These are phyloP conservation scores for Diaporthe australafricana DNA, from an alignment of 2,329 filamentous ascomycete genomes.

Conservation along the genomic window DNA sequence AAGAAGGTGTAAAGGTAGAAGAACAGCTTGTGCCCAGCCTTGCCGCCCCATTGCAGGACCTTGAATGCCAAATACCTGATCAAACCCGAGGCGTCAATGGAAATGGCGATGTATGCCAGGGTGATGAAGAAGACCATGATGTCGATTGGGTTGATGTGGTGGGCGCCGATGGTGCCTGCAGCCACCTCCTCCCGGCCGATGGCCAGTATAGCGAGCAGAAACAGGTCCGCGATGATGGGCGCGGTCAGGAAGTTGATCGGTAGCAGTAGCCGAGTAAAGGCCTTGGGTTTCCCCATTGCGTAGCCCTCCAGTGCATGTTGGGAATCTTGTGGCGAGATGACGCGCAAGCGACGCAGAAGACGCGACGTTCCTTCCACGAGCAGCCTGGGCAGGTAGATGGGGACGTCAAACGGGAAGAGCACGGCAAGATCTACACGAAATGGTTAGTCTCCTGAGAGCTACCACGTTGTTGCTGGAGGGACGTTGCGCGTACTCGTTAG, in stretches of 20 bases:
- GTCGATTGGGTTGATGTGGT: conserved; percentile 76
- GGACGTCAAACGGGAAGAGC: conserved; percentile 75
- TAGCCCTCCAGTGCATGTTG: background rate
- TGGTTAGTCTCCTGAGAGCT: background rate
- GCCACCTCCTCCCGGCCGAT: conserved; percentile 75
- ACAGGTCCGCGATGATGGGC: conserved; percentile 77
- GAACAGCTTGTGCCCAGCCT: conserved; percentile 75
- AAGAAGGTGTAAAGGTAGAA: conserved; percentile 82
- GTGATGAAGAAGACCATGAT: conserved; percentile 83
- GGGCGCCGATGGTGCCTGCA: conserved; percentile 74
- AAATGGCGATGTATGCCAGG: conserved; percentile 81
- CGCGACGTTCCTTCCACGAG: conserved; percentile 59
- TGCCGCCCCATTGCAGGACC: conserved; percentile 74
- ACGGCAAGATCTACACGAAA: conserved; percentile 70
- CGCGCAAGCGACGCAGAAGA: conserved; percentile 56
- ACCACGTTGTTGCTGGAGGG: background rate
- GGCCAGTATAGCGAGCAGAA: conserved; percentile 75
- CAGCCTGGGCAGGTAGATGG: conserved; percentile 67
- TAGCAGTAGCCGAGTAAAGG: conserved; percentile 65
- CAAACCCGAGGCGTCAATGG: conserved; percentile 79
- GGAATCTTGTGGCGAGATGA: conserved; percentile 52
- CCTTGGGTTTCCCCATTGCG: conserved; percentile 36
- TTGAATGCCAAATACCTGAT: conserved; percentile 79
- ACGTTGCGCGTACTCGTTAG: conserved; percentile 71
- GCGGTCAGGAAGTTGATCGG: conserved; percentile 79